phyloP scores from a whole-genome alignment of 331 rosid species.

The Stylosanthes scabra region DNA sequence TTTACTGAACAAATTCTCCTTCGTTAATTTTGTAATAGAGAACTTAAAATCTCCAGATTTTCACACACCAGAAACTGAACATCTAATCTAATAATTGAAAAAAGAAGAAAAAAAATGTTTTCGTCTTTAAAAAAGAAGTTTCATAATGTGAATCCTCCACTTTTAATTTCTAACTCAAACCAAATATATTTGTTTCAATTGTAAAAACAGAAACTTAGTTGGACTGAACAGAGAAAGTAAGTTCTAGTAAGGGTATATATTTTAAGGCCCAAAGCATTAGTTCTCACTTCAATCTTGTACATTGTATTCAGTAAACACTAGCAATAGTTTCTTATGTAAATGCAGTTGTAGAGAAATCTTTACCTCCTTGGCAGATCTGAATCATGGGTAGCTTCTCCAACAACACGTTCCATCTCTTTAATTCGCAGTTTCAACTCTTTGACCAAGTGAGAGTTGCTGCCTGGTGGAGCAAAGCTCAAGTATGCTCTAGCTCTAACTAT shows the following conservation, averaged over 20 bases:
- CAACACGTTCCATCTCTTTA: constrained; percentile 77
- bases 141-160: constrained; percentile 11
- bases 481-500: constrained; percentile 85
- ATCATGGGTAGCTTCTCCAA: constrained; percentile 71
- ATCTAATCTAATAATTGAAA: neutral
- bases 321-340: constrained; percentile 27
- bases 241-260: neutral
- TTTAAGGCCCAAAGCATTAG: constrained; percentile 26
- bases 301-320: constrained; percentile 10
- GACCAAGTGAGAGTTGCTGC: constrained; percentile 68
- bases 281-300: constrained; percentile 20
- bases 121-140: neutral
- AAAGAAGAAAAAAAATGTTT: constrained; percentile 13
- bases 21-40: constrained; percentile 10
- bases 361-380: constrained; percentile 86
- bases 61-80: constrained; percentile 8
- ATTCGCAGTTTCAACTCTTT: constrained; percentile 84
- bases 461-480: constrained; percentile 68
- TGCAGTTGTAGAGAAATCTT: constrained; percentile 27
- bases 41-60: constrained; percentile 8
- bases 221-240: constrained; percentile 19
- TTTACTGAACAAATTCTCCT: constrained; percentile 13
- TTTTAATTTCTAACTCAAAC: constrained; percentile 28
- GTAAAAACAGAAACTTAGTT: constrained; percentile 1
- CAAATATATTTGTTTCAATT: constrained; percentile 15